A percentile compares a stretch with the other conserved stretches of the same genome.
These are phyloP conservation scores for Ormosia emarginata DNA, from an alignment of 306 rosid genomes.

Conservation along the genomic window DNA sequence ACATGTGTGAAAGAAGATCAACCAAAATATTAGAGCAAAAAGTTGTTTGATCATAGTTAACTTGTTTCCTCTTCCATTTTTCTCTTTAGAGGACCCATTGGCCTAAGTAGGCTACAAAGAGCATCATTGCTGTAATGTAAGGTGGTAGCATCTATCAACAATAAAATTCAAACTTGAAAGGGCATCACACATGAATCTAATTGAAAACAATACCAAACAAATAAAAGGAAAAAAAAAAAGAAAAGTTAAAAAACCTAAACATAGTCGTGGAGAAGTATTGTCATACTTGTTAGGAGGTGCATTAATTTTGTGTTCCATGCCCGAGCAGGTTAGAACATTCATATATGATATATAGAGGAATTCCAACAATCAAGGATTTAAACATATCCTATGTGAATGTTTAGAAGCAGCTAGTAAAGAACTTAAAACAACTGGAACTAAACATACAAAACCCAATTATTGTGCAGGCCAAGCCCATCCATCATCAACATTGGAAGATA, in stretches of 20 bases:
- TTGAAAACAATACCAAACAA: background rate
- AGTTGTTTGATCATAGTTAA: slow-evolving; percentile 11
- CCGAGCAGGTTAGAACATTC: slow-evolving; percentile 78
- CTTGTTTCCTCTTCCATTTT: slow-evolving; percentile 92
- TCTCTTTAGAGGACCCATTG: slow-evolving; percentile 73
- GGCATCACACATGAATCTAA: background rate
- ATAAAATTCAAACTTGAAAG: slow-evolving; percentile 23
- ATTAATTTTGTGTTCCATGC: slow-evolving; percentile 77
- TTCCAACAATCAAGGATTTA: slow-evolving; percentile 34
- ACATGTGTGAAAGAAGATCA: background rate
- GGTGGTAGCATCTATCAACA: slow-evolving; percentile 54
- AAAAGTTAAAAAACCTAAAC: slow-evolving; percentile 32
- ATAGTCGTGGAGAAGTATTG: slow-evolving; percentile 67
- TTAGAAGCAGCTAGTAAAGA: too few species aligned
- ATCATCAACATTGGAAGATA: too few species aligned
- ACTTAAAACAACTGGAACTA: too few species aligned
- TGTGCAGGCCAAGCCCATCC: too few species aligned
- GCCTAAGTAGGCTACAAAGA: slow-evolving; percentile 82
- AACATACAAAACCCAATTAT: too few species aligned
- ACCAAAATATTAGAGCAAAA: background rate
- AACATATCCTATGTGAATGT: too few species aligned
- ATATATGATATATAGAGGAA: slow-evolving; percentile 83
- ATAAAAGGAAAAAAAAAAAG: background rate
- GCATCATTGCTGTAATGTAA: slow-evolving; percentile 79
- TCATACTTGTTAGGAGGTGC: slow-evolving; percentile 53